A percentile compares a stretch with the other conserved stretches of the same genome.
These are phyloP conservation scores for Neurospora sp. DNA, from an alignment of 495 filamentous ascomycete species.

Conservation along the genomic window DNA sequence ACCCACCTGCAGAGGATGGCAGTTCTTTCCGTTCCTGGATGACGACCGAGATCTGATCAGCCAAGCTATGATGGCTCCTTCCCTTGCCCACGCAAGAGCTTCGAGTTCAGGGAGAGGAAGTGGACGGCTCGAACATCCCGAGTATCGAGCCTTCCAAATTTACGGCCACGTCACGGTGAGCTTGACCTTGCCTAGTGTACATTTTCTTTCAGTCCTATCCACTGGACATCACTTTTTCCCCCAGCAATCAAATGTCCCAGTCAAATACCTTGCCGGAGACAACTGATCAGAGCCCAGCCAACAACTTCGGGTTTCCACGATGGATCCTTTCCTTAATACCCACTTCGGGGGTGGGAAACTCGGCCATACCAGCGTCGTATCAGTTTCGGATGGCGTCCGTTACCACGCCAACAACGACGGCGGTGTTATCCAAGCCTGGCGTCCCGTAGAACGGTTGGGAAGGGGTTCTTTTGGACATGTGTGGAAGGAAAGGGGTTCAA, in stretches of 20 bases:
- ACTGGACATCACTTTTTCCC: not conserved
- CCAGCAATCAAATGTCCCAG: not conserved
- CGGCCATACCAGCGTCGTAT: not conserved
- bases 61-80: not conserved
- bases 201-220: not conserved
- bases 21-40: not conserved
- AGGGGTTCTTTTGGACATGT: not conserved
- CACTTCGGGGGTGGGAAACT: not conserved
- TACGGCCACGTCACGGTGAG: not conserved
- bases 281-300: not conserved
- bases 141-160: not conserved
- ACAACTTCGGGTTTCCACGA: not conserved
- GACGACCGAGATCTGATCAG: not conserved
- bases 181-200: not conserved
- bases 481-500: not conserved
- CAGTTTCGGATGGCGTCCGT: rapidly evolving
- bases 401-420: rapidly evolving
- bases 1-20: too few species aligned
- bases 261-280: not conserved
- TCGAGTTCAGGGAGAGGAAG: not conserved
- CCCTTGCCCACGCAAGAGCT: not conserved
- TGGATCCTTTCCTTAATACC: not conserved
- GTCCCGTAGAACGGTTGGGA: not conserved
- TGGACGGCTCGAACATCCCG: not conserved
- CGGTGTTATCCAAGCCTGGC: not conserved